Percentiles rank a stretch among this genome's conserved stretches.
Evolutionary conservation across 2,329 filamentous ascomycete species (phyloP).

Genomic region (Cylindrodendrum hubeiense): DNA sequence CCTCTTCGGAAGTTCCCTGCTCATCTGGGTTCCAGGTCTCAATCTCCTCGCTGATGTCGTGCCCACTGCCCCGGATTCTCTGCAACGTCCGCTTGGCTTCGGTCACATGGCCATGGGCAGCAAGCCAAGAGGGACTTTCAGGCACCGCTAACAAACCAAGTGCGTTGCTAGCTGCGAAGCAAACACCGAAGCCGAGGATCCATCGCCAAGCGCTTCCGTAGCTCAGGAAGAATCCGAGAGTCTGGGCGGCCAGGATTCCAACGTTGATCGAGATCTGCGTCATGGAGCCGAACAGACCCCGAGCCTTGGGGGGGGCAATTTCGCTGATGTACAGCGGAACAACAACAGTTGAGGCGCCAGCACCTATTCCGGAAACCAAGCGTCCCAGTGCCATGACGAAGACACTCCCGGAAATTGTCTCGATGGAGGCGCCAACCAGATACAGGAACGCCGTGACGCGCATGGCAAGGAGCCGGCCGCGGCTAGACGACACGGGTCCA

Average conservation of each 20-base stretch:
- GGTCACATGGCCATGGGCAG: slow-evolving; percentile 71
- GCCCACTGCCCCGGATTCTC: slow-evolving; percentile 77
- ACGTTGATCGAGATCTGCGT: slow-evolving; percentile 96
- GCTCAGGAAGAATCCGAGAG: slow-evolving; percentile 89
- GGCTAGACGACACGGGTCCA: slow-evolving; percentile 81
- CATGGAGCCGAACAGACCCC: slow-evolving; percentile 84
- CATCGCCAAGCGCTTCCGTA: slow-evolving; percentile 83
- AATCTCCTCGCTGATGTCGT: slow-evolving; percentile 81
- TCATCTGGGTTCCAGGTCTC: slow-evolving; percentile 67
- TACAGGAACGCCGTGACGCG: slow-evolving; percentile 83
- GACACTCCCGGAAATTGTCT: slow-evolving; percentile 78
- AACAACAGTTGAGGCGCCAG: slow-evolving; percentile 90
- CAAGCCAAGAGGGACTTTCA: slow-evolving; percentile 91
- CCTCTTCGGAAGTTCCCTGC: slow-evolving; percentile 70
- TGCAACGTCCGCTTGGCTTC: slow-evolving; percentile 77
- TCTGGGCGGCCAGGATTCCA: slow-evolving; percentile 87
- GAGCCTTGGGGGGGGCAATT: slow-evolving; percentile 79
- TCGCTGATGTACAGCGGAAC: slow-evolving; percentile 96
- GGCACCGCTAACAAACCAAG: slow-evolving; percentile 80
- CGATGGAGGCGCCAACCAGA: slow-evolving; percentile 78
- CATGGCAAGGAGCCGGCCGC: slow-evolving; percentile 83
- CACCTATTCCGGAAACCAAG: slow-evolving; percentile 84
- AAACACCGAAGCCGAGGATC: slow-evolving; percentile 80
- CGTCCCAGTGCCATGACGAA: slow-evolving; percentile 78
- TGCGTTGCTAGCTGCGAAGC: slow-evolving; percentile 76